These are phyloP conservation scores for Lonicera japonica DNA, from an alignment of 129 eudicot genomes.

Conservation along the genomic window DNA sequence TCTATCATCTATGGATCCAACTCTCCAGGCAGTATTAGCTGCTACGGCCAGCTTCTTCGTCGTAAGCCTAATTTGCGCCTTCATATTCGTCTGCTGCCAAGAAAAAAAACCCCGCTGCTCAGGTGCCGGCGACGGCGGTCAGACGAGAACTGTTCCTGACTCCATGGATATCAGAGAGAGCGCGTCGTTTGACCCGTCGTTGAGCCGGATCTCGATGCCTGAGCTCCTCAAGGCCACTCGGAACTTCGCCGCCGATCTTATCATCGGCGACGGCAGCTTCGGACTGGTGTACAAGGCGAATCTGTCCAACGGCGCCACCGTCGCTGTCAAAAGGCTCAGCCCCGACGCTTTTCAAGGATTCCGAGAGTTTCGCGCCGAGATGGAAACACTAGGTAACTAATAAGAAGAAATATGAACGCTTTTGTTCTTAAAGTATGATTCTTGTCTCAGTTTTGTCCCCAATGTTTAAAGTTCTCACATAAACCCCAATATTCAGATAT, in stretches of 20 bases:
- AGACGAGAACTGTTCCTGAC: slow-evolving; percentile 10
- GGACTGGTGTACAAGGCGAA: slow-evolving; percentile 72
- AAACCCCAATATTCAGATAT: too few species aligned
- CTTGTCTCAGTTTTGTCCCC: too few species aligned
- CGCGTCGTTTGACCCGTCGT: slow-evolving; percentile 54
- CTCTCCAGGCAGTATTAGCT: slow-evolving; percentile 43
- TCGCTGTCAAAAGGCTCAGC: slow-evolving; percentile 64
- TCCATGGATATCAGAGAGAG: slow-evolving; percentile 34
- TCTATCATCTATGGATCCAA: slow-evolving; percentile 18
- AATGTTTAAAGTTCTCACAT: too few species aligned
- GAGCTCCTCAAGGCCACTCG: slow-evolving; percentile 62
- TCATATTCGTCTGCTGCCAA: slow-evolving; percentile 24
- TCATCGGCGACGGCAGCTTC: slow-evolving; percentile 92
- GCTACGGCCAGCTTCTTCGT: slow-evolving; percentile 41
- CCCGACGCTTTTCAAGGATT: slow-evolving; percentile 87
- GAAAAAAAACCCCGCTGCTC: slow-evolving; percentile 14
- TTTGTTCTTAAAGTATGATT: too few species aligned
- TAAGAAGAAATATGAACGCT: too few species aligned
- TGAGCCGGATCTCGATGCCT: slow-evolving; percentile 42
- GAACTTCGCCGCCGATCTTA: slow-evolving; percentile 64
- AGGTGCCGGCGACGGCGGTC: slow-evolving; percentile 16
- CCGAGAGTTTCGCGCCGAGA: slow-evolving; percentile 86
- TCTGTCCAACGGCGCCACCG: slow-evolving; percentile 36
- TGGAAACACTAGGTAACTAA: slow-evolving; percentile 92
- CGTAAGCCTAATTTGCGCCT: slow-evolving; percentile 34